Base-by-base conservation (phyloP, 192 early-diverging fungal species). In the Coemansia interrupta region DNA sequence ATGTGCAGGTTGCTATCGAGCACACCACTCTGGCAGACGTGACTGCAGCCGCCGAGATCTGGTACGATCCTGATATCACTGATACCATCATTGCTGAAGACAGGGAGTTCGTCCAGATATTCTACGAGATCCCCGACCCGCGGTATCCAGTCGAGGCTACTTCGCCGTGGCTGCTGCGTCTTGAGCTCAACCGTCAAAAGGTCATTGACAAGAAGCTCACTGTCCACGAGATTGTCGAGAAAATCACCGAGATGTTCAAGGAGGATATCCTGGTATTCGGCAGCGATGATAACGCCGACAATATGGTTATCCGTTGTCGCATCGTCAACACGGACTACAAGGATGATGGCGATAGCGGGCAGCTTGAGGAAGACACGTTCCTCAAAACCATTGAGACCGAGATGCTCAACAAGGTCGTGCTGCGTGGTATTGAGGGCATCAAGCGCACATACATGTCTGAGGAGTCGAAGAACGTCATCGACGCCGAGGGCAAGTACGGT, bases 31-130 rank as follows among this genome's bases (percentile, higher is more conserved):
- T 99, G 60, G 83, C 83, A 42, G 84, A 87, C 54, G 85, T 97
- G 13, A 93, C 94, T 6, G 74, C 84, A 13, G 80, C 82, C 22
- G 87, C 92, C 2, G 95, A 99, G 80, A 97, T 99, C 69, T 92
- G 89, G 82, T 99, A 97, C 73, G 95, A 97, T 56, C 97, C 97
- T 4, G 90, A 94, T 56, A 86, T 88, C 17, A 80, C 80, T 22
- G 82, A 88, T 54, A 87, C 92, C 15, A 78, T 89, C 50, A 91
- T 92, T 51, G 88, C 90, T 58, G 86, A 89, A 60, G 96, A 99
- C 75, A 78, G 82, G 51, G 91, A 93, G 39, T 92, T 99, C 70
- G 90, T 96, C 59, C 80, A 87, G 56, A 75, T 89, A 30, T 94
- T 90, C 74, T 85, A 85, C 61, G 86, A 90, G 54, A 84, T 91